phyloP scores from a whole-genome alignment of 2,329 filamentous ascomycete genomes.

The Aureobasidium mangrovei region DNA sequence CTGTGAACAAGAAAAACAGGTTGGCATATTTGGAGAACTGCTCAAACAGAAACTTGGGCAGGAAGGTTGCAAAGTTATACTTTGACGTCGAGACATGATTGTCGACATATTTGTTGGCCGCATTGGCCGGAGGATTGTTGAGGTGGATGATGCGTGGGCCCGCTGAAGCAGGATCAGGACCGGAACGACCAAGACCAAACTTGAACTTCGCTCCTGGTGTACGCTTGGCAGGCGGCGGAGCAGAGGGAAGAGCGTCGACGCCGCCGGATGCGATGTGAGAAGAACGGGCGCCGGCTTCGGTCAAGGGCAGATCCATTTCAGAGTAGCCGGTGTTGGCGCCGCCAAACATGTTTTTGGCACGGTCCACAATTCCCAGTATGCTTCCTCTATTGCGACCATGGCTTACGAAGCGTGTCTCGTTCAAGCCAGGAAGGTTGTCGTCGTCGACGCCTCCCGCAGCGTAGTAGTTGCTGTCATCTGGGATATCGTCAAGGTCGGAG shows the following conservation, averaged over 20 bases:
- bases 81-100: conserved; percentile 98
- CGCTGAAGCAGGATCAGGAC: conserved; percentile 80
- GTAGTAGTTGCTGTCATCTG: conserved; percentile 71
- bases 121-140: conserved; percentile 92
- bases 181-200: conserved; percentile 79
- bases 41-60: conserved; percentile 95
- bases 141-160: conserved; percentile 89
- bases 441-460: conserved; percentile 56
- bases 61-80: conserved; percentile 86
- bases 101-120: conserved; percentile 80
- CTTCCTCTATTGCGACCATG: conserved; percentile 64
- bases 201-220: conserved; percentile 73
- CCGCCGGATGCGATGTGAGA: conserved; percentile 31
- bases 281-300: conserved; percentile 57
- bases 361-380: conserved; percentile 73
- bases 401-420: conserved; percentile 42
- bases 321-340: conserved; percentile 79
- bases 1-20: conserved; percentile 97
- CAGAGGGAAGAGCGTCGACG: conserved; percentile 18
- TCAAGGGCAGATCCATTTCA: conserved; percentile 95
- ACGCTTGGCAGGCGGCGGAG: conserved; percentile 35
- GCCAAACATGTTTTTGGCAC: conserved; percentile 81
- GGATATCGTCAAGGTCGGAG: conserved; percentile 76
- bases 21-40: conserved; percentile 99
- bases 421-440: conserved; percentile 40